These are phyloP conservation scores for Blastocystis sp. DNA, from an alignment of 352 stramenopile genomes.

Conservation along the genomic window DNA sequence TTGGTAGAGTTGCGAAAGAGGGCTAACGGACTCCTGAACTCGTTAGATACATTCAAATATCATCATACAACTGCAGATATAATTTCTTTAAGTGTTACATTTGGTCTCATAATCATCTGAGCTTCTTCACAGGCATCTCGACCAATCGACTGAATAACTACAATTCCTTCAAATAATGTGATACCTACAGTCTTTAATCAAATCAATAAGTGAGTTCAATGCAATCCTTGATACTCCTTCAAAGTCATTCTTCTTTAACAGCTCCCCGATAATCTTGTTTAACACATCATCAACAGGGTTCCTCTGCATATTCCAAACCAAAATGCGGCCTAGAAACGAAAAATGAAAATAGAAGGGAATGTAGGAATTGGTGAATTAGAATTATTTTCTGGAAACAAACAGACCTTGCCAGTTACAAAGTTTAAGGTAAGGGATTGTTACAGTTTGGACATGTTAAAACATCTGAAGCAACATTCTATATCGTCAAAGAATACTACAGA, in stretches of 20 bases:
- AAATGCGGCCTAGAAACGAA: neutral
- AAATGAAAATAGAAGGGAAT: neutral
- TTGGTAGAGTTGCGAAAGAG: neutral
- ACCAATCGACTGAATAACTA: slow-evolving; percentile 46
- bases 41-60: neutral
- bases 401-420: too few relatives aligned
- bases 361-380: neutral
- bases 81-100: slow-evolving; percentile 15
- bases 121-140: slow-evolving; percentile 2
- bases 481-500: neutral
- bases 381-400: slow-evolving; percentile 9
- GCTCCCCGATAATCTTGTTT: slow-evolving; percentile 8
- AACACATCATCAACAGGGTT: slow-evolving; percentile 40
- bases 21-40: neutral
- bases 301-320: slow-evolving; percentile 2
- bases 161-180: neutral
- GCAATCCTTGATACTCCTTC: neutral
- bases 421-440: slow-evolving; percentile 1
- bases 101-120: slow-evolving; percentile 15
- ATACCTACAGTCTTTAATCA: neutral
- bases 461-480: neutral
- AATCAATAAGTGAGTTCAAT: neutral
- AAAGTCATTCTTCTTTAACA: slow-evolving; percentile 22
- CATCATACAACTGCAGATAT: neutral
- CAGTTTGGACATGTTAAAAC: slow-evolving; percentile 24